A percentile compares a stretch with the other conserved stretches of the same genome.
phyloP scores from a whole-genome alignment of 1,284 basidiomycete genomes.

The Cystobasidium pallidum region DNA sequence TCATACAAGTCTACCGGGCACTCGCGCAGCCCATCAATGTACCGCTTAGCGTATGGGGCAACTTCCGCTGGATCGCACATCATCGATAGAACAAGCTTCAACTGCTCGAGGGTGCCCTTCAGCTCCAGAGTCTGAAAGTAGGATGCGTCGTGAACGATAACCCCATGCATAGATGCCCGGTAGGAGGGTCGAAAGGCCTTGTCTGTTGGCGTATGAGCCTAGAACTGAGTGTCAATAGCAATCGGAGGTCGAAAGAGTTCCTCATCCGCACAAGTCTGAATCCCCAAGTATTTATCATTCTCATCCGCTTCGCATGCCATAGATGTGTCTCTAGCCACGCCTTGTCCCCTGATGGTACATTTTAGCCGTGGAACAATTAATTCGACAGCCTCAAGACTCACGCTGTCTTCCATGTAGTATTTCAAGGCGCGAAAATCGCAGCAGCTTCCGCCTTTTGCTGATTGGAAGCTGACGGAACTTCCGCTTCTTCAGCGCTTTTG shows the following conservation, averaged over 20 bases:
- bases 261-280: constrained; percentile 69
- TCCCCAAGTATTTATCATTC: constrained; percentile 87
- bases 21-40: constrained; percentile 60
- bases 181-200: constrained; percentile 87
- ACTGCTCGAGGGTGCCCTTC: constrained; percentile 64
- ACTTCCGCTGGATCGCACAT: constrained; percentile 47
- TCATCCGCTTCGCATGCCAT: constrained; percentile 92
- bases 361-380: neutral
- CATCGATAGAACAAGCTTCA: constrained; percentile 64
- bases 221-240: constrained; percentile 2
- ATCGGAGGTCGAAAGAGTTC: neutral
- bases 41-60: neutral
- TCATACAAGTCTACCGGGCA: constrained; percentile 55
- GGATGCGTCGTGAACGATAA: constrained; percentile 83
- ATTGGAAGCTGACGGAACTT: constrained; percentile 56
- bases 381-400: constrained; percentile 12
- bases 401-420: constrained; percentile 47
- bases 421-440: constrained; percentile 41
- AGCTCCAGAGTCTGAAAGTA: constrained; percentile 73
- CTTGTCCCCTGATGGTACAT: constrained; percentile 61
- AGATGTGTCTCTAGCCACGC: constrained; percentile 89
- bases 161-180: constrained; percentile 77
- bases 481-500: constrained; percentile 59
- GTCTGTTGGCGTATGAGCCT: constrained; percentile 80
- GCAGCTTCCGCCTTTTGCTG: constrained; percentile 57